Evolutionary conservation across 495 filamentous ascomycete genomes (phyloP).

Genomic region (Xylaria intraflava): DNA sequence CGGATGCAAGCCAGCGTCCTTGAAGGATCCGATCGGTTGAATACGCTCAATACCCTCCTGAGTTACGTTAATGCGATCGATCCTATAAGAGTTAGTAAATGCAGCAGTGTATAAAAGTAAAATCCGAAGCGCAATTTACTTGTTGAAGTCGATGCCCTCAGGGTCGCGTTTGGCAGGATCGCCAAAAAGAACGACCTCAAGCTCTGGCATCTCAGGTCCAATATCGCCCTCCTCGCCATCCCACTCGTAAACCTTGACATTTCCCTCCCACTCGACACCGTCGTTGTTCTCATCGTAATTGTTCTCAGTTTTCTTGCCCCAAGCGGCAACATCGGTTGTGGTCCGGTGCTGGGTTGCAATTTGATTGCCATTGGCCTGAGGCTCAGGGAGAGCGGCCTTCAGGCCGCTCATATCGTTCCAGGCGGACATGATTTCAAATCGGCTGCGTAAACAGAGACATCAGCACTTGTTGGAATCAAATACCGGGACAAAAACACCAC

Average conservation of each 20-base stretch:
- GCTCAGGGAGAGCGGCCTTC: slow-evolving; percentile 27
- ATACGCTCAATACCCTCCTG: slow-evolving; percentile 54
- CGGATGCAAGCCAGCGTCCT: slow-evolving; percentile 78
- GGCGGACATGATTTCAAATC: slow-evolving; percentile 18
- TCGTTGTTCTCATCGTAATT: slow-evolving; percentile 46
- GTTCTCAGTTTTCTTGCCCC: slow-evolving; percentile 47
- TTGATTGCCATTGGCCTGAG: slow-evolving; percentile 7
- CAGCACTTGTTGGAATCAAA: not conserved
- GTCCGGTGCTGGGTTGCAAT: slow-evolving; percentile 12
- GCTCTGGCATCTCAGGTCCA: slow-evolving; percentile 56
- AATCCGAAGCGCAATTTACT: slow-evolving; percentile 27
- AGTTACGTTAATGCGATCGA: slow-evolving; percentile 49
- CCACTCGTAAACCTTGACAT: slow-evolving; percentile 72
- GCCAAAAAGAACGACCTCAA: slow-evolving; percentile 71
- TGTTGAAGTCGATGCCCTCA: slow-evolving; percentile 41
- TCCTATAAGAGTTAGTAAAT: slow-evolving; percentile 30
- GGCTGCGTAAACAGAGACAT: not conserved
- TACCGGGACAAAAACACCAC: not conserved
- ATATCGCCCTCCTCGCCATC: slow-evolving; percentile 79
- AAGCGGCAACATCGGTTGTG: slow-evolving; percentile 33
- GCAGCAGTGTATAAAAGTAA: not conserved
- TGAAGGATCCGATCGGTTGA: slow-evolving; percentile 54
- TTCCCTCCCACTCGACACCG: slow-evolving; percentile 30
- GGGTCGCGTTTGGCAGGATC: slow-evolving; percentile 30
- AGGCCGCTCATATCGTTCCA: slow-evolving; percentile 33